Evolutionary conservation across 352 stramenopile genomes (phyloP), one percentile per base, ranked within the genome.

Genomic region (Pythium rishiriense): DNA sequence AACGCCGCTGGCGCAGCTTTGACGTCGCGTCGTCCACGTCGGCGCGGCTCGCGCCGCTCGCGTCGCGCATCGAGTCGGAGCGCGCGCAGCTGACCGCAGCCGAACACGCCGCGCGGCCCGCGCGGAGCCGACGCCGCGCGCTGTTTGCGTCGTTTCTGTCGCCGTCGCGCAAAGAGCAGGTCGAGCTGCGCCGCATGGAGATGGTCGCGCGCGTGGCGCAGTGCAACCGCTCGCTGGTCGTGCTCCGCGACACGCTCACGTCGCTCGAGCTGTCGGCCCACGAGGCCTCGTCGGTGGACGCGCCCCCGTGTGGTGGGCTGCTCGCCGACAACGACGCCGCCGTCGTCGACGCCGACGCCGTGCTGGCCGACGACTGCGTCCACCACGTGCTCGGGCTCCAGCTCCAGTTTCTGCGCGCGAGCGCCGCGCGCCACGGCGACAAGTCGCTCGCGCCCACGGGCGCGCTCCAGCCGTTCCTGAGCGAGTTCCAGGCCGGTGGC

Each of bases 181-280:
- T 91, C 11, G 66, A 75, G 53, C 57, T 91, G 35, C 68, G 87
- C 19, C 83, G 85, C 62, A 88, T 91, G 77, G 79, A 90, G 56
- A 68, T 91, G 2, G 75, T 88, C 29, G 83, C 83, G n/a, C 76
- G 87, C 28, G 76, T 88, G 22, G 81, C 83, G 33, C 79, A 75
- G 35, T 62, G 72, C 59, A 83, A 85, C 60, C 83, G 83, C 0
- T 90, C 81, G 50, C 65, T 91, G n/a, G 75, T 66, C 28, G 65
- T 83, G 41, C 53, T 83, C 8, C 68, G 74, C 52, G 73, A 83
- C 53, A 70, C 72, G 59, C 70, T 69, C 39, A 63, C 70, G 68
- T 41, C 70, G 68, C 55, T 83, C 14, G 48, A 86, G 55, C 64
- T 78, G 53, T 62, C 64, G 45, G 56, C 67, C 49, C 64, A 78